Evolutionary conservation across 192 early-diverging fungal species (phyloP).

Genomic region (Coemansia sp.): DNA sequence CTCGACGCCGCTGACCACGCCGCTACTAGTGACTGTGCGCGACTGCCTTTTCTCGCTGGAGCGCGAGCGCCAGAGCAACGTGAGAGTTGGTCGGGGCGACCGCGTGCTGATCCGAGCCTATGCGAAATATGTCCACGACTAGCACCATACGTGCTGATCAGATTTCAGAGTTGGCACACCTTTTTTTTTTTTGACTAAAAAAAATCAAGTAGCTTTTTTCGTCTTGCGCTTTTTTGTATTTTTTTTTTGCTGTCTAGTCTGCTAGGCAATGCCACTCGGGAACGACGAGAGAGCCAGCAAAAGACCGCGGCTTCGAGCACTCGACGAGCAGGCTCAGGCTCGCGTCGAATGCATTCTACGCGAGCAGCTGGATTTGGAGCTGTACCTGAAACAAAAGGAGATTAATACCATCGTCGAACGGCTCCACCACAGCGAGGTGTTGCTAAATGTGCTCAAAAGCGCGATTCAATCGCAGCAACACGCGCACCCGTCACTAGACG

Average conservation of each 20-base stretch:
- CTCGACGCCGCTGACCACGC: constrained; percentile 34
- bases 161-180: neutral
- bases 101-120: constrained; percentile 45
- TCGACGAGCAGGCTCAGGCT: constrained; percentile 28
- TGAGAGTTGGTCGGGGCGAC: constrained; percentile 39
- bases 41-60: constrained; percentile 76
- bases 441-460: constrained; percentile 58
- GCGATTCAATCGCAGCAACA: constrained; percentile 52
- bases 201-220: neutral
- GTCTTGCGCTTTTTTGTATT: neutral
- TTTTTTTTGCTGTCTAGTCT: neutral
- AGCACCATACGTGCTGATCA: neutral
- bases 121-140: constrained; percentile 17
- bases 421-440: constrained; percentile 59
- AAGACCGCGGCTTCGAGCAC: constrained; percentile 10
- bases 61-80: constrained; percentile 56
- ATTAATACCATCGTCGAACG: constrained; percentile 61
- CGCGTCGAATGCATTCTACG: constrained; percentile 58
- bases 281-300: neutral
- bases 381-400: constrained; percentile 69
- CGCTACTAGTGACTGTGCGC: constrained; percentile 62
- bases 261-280: neutral
- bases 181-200: neutral
- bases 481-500: constrained; percentile 12
- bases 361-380: constrained; percentile 77